A percentile compares a stretch with the other conserved stretches of the same genome.
phyloP scores from a whole-genome alignment of 108 stramenopile species.

The Seminavis robusta region DNA sequence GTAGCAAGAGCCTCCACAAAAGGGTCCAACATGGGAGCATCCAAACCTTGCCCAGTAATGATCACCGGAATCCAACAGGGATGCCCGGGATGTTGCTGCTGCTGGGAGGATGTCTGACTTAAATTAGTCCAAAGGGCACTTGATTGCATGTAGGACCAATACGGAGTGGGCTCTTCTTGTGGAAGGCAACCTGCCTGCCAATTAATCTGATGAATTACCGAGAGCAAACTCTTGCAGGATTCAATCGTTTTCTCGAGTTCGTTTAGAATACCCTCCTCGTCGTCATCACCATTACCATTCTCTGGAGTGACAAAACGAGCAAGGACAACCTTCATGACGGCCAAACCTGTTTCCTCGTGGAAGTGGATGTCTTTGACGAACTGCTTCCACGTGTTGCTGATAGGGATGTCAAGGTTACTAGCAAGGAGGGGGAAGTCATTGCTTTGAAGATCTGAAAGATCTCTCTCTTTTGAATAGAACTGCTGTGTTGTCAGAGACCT shows the following conservation, averaged over 20 bases:
- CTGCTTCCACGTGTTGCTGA: slow-evolving; percentile 18
- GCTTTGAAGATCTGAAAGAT: slow-evolving; percentile 14
- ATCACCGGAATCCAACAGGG: slow-evolving; percentile 14
- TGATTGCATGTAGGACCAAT: too few species aligned
- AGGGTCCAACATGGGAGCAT: background rate
- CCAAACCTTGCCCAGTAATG: too few species aligned
- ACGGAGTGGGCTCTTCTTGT: too few species aligned
- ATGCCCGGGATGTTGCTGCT: too few species aligned
- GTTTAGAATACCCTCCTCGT: too few species aligned
- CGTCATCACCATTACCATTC: too few species aligned
- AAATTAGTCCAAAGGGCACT: too few species aligned
- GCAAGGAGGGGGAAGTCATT: slow-evolving; percentile 17
- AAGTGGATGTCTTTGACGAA: slow-evolving; percentile 10
- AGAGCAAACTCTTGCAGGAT: too few species aligned
- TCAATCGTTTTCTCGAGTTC: too few species aligned
- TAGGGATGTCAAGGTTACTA: slow-evolving; percentile 13
- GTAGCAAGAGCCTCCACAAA: background rate
- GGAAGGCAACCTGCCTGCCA: too few species aligned
- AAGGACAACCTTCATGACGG: slow-evolving; percentile 9
- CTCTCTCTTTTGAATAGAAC: slow-evolving; percentile 8
- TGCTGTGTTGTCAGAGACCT: slow-evolving; percentile 15
- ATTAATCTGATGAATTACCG: too few species aligned
- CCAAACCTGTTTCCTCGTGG: slow-evolving; percentile 17
- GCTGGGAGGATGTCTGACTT: too few species aligned
- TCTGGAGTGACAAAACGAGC: background rate